phyloP scores from a whole-genome alignment of 805 yeast species.

The Sungouiozyma ichnusensis region DNA sequence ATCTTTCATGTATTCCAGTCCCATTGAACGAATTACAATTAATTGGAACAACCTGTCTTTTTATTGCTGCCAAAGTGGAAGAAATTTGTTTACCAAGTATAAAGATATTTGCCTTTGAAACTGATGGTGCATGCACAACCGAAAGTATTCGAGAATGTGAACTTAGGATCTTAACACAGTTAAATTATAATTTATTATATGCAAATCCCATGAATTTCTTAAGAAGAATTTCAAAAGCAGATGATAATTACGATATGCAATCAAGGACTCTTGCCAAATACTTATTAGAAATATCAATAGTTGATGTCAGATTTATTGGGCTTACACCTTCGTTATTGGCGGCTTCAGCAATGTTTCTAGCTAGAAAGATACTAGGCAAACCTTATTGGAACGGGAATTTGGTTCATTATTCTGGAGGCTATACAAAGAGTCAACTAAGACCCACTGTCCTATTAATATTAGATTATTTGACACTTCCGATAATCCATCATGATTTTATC shows the following conservation, averaged over 20 bases:
- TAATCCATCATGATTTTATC: constrained; percentile 79
- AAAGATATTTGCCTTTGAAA: constrained; percentile 67
- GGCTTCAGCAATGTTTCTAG: constrained; percentile 79
- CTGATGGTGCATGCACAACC: constrained; percentile 68
- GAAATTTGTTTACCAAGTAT: constrained; percentile 86
- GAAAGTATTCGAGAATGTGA: constrained; percentile 77
- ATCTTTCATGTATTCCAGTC: constrained; percentile 46
- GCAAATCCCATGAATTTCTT: constrained; percentile 88
- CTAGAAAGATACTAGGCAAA: constrained; percentile 62
- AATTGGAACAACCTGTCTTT: constrained; percentile 71
- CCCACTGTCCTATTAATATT: constrained; percentile 61
- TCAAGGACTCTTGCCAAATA: constrained; percentile 83
- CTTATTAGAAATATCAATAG: constrained; percentile 63
- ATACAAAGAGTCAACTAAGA: constrained; percentile 54
- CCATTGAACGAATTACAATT: constrained; percentile 71
- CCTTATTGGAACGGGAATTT: constrained; percentile 73
- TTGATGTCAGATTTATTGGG: constrained; percentile 69
- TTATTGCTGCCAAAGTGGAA: constrained; percentile 84
- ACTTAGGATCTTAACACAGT: constrained; percentile 57
- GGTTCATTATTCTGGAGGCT: constrained; percentile 88
- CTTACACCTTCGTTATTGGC: constrained; percentile 69
- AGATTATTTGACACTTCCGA: constrained; percentile 65
- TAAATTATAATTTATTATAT: constrained; percentile 65
- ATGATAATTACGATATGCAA: constrained; percentile 78
- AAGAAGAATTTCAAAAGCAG: constrained; percentile 84